Percentiles rank a stretch among this genome's conserved stretches.
phyloP scores from a whole-genome alignment of 1,284 basidiomycete species.

The Boletellus sp. region DNA sequence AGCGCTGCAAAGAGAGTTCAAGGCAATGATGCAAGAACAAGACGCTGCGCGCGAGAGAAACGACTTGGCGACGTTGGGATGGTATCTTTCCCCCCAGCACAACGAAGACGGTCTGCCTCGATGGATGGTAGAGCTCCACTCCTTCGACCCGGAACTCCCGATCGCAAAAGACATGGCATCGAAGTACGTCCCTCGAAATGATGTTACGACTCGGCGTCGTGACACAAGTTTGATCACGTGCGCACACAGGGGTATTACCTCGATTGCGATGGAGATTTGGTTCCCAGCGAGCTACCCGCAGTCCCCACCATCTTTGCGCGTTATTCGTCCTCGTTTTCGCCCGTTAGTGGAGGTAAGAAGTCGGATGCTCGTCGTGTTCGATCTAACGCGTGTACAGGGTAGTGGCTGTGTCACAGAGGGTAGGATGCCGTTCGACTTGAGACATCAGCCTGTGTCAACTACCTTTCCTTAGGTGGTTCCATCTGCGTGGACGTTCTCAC shows the following conservation, averaged over 20 bases:
- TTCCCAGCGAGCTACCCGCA: neutral
- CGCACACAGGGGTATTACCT: neutral
- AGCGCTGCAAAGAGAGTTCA: neutral
- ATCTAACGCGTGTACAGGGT: neutral
- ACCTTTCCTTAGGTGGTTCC: neutral
- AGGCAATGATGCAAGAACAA: conserved; percentile 46
- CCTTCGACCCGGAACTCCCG: conserved; percentile 53
- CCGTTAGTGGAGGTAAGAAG: neutral
- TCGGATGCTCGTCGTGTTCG: conserved; percentile 1
- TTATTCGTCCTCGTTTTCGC: neutral
- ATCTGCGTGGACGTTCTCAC: neutral
- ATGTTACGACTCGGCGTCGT: neutral
- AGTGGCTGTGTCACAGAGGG: neutral
- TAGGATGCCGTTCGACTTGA: neutral
- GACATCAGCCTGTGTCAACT: neutral
- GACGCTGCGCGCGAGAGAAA: conserved; percentile 42
- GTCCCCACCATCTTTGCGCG: neutral
- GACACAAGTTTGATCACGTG: no score
- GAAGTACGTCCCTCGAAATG: neutral
- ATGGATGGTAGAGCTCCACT: conserved; percentile 67
- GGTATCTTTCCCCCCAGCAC: conserved; percentile 58
- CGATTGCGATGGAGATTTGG: neutral
- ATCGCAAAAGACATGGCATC: conserved; percentile 24
- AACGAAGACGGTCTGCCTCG: conserved; percentile 64
- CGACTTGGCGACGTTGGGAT: conserved; percentile 58